Evolutionary conservation across 2,329 filamentous ascomycete genomes (phyloP), one percentile per base, ranked within the genome.

Genomic region (Aspergillus proliferans): DNA sequence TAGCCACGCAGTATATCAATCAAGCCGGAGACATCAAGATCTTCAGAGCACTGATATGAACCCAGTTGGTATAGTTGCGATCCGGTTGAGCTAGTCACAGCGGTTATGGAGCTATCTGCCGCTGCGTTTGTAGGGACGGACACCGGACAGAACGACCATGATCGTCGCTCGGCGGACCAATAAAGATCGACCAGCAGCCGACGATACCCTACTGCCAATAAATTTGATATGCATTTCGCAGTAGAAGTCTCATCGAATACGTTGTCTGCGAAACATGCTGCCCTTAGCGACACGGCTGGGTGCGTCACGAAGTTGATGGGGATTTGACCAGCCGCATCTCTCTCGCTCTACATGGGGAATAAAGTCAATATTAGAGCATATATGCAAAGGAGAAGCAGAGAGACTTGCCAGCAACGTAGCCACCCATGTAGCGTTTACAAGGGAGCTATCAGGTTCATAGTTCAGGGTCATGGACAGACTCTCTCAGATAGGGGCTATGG

Each of bases 61-160:
- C 81, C 82, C 38, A 80, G 66, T 34, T 76, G 60, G 47, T 75
- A 63, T 5, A 77, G 49, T 6, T 68, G 63, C 10, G 64, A 57
- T 5, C 59, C 61, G 8, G 60, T 48, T 2, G 59, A 54, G 48
- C 58, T 55, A 10, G 43, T 26, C 43, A 58, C 51, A 14, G 58
- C 61, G 14, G 62, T 59, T 18, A 59, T 50, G 9, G 57, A 56
- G 2, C 63, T 64, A 10, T 56, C 58, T 52, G 61, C 57, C 15
- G 49, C 43, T 26, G 52, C 52, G 47, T 58, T 57, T 24, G 58
- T 53, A 33, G 76, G 75, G 46, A 82, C 69, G 42, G 76, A 64
- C 2, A 79, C 79, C 0, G 83, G 83, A 60, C 83, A 86, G 15
- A 86, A 72, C 45, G 72, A 79, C 80, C 83, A 86, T 38, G 71